Evolutionary conservation across 345 rosid species (phyloP).

Genomic region (Eucalyptus albens): DNA sequence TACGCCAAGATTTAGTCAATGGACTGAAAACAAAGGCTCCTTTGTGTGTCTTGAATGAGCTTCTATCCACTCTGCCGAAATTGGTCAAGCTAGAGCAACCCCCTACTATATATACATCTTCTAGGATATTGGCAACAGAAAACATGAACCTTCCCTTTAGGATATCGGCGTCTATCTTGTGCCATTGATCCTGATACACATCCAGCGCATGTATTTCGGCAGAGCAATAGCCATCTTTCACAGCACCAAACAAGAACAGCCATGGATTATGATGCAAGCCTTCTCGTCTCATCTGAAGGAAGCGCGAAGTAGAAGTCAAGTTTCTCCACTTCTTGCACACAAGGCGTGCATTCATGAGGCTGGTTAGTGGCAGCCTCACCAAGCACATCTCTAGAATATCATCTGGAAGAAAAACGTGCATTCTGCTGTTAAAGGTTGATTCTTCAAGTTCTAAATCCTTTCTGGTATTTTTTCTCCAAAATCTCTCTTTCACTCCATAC

Average conservation of each 20-base stretch:
- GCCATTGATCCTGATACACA: constrained; percentile 70
- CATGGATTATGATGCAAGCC: constrained; percentile 68
- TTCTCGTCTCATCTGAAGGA: constrained; percentile 65
- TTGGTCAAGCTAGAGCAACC: constrained; percentile 72
- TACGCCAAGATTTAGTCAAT: constrained; percentile 71
- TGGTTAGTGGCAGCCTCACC: constrained; percentile 74
- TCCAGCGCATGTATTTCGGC: constrained; percentile 78
- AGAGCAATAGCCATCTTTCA: constrained; percentile 72
- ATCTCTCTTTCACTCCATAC: constrained; percentile 69
- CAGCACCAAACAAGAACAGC: constrained; percentile 82
- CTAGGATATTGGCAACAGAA: constrained; percentile 60
- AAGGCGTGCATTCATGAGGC: constrained; percentile 79
- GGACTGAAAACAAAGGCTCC: constrained; percentile 75
- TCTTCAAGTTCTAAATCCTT: constrained; percentile 10
- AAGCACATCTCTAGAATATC: constrained; percentile 90
- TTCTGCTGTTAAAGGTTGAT: constrained; percentile 6
- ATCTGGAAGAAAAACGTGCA: constrained; percentile 73
- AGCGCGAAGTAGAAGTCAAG: constrained; percentile 59
- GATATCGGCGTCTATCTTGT: constrained; percentile 48
- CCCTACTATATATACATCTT: constrained; percentile 74
- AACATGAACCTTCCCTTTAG: constrained; percentile 85
- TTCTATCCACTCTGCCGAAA: constrained; percentile 62
- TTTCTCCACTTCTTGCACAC: constrained; percentile 93
- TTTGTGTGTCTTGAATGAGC: constrained; percentile 79
- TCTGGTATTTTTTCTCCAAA: constrained; percentile 63